Evolutionary conservation across 2,329 filamentous ascomycete species (phyloP), one percentile per base, ranked within the genome.

Genomic region (Pseudogymnoascus sp.): DNA sequence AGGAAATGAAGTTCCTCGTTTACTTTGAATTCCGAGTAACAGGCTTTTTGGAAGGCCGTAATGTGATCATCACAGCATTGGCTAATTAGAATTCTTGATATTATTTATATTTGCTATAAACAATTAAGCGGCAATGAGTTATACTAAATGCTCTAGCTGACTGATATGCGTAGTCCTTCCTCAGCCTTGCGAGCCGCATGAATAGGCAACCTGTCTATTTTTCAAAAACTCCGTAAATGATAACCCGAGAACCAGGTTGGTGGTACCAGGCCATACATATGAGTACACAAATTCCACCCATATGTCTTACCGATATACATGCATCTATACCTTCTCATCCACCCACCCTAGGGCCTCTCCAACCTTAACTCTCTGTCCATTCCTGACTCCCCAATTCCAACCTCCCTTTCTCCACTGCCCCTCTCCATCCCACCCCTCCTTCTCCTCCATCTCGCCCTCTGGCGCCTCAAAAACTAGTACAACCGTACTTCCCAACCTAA

Each of bases 401-500:
- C 92, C 92, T 12, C 82, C 84, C 64, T 80, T 84, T 62, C 82
- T 77, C 61, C 81, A 78, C 1, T 79, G 80, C 18, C 78, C 80
- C 33, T 78, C 78, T 6, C 75, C 77, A 63, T 79, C 80, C 74
- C 83, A 86, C 1, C 85, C 83, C 62, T 85, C 81, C 67, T 77
- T 82, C 60, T 80, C 79, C 50, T 80, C 73, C n/a, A 38, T 16
- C 28, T 76, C 71, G 12, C 84, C 84, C 69, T 87, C 84, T 0
- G 94, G 94, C 11, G 94, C 94, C 77, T 99, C 95, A 73, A 99
- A 99, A 0, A 99, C 92, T 61, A 99, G 80, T 40, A 99, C 94
- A 68, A 99, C 87, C 1, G 93, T 96, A 74, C 91, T 96, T 18
- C 94, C 94, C 3, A 99, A 81, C 78, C 95, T 91, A 77, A 99